phyloP scores from a whole-genome alignment of 768 basidiomycete genomes.

The Dendrothele bispora region DNA sequence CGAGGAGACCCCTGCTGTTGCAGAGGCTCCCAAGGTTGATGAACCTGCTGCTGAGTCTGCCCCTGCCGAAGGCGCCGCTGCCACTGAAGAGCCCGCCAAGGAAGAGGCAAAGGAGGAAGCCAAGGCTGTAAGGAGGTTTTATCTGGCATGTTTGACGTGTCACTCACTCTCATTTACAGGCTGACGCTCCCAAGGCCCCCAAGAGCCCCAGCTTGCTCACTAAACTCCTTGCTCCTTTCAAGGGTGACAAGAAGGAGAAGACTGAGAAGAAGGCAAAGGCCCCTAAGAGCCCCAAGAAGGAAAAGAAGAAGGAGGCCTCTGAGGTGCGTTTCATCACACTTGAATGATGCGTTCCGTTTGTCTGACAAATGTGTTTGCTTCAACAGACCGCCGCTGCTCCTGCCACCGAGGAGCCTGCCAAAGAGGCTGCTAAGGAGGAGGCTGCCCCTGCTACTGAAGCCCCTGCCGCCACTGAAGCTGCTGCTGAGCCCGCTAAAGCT shows the following conservation, averaged over 20 bases:
- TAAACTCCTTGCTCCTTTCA: conserved; percentile 81
- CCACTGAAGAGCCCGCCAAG: conserved; percentile 23
- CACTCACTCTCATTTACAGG: conserved; percentile 24
- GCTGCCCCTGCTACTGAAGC: no score
- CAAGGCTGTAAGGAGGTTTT: conserved; percentile 34
- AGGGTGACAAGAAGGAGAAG: conserved; percentile 57
- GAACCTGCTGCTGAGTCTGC: conserved; percentile 58
- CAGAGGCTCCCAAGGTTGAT: conserved; percentile 26
- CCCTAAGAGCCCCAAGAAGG: conserved; percentile 79
- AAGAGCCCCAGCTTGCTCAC: conserved; percentile 77
- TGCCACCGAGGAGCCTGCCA: conserved; percentile 37
- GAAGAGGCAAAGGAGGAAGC: conserved; percentile 41
- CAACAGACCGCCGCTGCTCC: conserved; percentile 15
- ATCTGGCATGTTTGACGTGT: not conserved
- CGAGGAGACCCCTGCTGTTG: conserved; percentile 36
- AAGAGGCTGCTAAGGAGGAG: conserved; percentile 30
- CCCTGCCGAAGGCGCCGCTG: conserved; percentile 26
- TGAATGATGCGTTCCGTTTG: not conserved
- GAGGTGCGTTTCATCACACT: conserved; percentile 38
- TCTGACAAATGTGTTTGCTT: not conserved
- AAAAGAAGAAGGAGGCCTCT: conserved; percentile 76
- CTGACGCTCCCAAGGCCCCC: conserved; percentile 57
- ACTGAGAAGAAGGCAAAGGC: conserved; percentile 62
- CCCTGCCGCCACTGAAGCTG: conserved; percentile 32
- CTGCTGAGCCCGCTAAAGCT: conserved; percentile 35